Evolutionary conservation across 495 filamentous ascomycete species (phyloP), one percentile per base, ranked within the genome.

Genomic region (Tuber brumale): DNA sequence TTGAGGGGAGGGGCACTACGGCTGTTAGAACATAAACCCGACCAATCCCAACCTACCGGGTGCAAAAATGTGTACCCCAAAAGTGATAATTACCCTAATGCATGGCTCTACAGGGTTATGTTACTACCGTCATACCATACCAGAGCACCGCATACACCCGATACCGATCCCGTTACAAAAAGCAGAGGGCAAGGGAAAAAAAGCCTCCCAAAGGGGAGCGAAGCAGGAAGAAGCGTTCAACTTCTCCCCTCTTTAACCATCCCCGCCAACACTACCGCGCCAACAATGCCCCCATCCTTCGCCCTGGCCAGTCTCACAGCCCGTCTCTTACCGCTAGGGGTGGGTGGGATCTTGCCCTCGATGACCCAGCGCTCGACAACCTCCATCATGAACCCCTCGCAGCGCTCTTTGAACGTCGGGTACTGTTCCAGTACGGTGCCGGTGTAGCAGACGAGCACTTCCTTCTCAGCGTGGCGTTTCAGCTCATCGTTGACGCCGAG

Each of bases 361-460:
- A 76, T 73, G 16, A 41, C 45, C 46, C 83, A 79, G 14, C 79
- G 83, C 44, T 84, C 76, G 27, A 85, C 81, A 23, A 90, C 82
- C 70, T 86, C 82, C 77, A 88, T 84, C 70, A 90, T 80, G 66
- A 86, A 88, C 12, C 72, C 72, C 72, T 89, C 87, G 77, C 88
- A 88, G 31, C 81, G 82, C 70, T 87, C 86, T 70, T 84, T 85
- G 78, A 89, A 90, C 0, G 85, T 85, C 21, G 88, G 87, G 75
- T 90, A 90, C 76, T 88, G 88, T 83, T 90, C 89, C 73, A 90
- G 88, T 18, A 90, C 87, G 44, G 87, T 89, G 35, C 89, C 89
- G 71, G 89, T 88, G 76, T 87, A 90, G 21, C 87, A 87, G 46
- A 90, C 75, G 0, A 82, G 75, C 16, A 82, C 71, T 43, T 78